Conservation (phyloP, 2,329 filamentous ascomycete species). For the Stylonectria norvegica region DNA sequence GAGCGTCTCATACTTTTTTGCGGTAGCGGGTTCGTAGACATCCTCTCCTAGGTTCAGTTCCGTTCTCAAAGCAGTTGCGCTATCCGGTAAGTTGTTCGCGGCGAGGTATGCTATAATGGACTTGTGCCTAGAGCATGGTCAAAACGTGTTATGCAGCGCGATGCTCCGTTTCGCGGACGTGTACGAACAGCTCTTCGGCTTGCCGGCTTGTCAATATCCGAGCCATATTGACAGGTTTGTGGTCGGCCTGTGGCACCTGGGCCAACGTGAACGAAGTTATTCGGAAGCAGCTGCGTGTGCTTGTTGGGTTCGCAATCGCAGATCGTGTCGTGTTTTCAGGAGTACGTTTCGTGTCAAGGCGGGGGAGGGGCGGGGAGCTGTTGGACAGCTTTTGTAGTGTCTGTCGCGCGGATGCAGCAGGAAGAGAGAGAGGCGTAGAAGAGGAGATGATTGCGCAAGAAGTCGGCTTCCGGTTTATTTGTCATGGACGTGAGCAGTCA, state of each 20-base stretch:
- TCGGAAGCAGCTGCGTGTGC: no score
- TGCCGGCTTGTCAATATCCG: slow-evolving; percentile 73
- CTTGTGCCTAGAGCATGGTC: slow-evolving; percentile 65
- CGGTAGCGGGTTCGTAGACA: slow-evolving; percentile 72
- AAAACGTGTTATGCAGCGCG: slow-evolving; percentile 12
- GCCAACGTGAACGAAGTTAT: no score
- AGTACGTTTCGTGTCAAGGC: no score
- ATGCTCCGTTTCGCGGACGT: slow-evolving; percentile 9
- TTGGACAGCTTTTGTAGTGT: no score
- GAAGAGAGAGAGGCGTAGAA: no score
- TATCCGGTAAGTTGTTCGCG: slow-evolving; percentile 66
- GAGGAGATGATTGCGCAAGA: no score
- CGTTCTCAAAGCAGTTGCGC: slow-evolving; percentile 67
- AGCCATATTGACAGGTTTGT: slow-evolving; percentile 52
- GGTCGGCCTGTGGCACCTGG: neutral
- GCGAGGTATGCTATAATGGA: slow-evolving; percentile 86
- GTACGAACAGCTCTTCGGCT: slow-evolving; percentile 80
- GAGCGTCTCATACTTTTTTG: slow-evolving; percentile 91
- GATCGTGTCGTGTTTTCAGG: neutral
- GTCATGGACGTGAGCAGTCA: no score
- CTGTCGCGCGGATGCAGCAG: no score
- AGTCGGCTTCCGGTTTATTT: no score
- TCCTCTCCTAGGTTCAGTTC: slow-evolving; percentile 71
- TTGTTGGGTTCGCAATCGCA: no score
- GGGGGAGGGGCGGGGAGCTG: no score